Percentiles rank a stretch among this genome's conserved stretches.
These are phyloP conservation scores for Phytophthora brassicae DNA, from an alignment of 352 stramenopile species.

Conservation along the genomic window DNA sequence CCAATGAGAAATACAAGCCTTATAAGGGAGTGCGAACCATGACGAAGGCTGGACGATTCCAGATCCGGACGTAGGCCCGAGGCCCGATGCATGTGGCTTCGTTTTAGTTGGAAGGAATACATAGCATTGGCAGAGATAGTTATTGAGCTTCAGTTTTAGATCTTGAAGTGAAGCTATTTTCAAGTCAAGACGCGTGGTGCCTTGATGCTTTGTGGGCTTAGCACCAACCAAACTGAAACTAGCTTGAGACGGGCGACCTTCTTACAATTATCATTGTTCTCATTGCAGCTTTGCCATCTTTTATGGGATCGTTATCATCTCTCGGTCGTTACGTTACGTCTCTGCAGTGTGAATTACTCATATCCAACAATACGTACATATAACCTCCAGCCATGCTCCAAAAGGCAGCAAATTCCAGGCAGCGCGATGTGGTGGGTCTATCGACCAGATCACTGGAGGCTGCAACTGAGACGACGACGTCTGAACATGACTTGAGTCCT, in stretches of 20 bases:
- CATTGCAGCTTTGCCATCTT: not conserved
- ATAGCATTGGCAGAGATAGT: too few species aligned
- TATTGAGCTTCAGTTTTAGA: too few species aligned
- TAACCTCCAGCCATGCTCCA: conserved; percentile 14
- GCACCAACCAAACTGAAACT: not conserved
- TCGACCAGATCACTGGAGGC: conserved; percentile 7
- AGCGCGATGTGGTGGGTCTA: conserved; percentile 1
- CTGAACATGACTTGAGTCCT: conserved; percentile 24
- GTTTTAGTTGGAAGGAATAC: too few species aligned
- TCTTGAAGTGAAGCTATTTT: too few species aligned
- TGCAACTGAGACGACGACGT: conserved; percentile 14
- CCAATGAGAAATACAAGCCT: conserved; percentile 96
- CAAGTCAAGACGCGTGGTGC: not conserved
- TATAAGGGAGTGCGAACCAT: conserved; percentile 98
- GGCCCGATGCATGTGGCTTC: too few species aligned
- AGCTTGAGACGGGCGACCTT: not conserved
- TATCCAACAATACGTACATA: not conserved
- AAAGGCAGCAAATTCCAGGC: conserved; percentile 9
- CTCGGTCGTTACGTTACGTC: not conserved
- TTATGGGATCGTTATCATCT: not conserved
- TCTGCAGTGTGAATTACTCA: not conserved
- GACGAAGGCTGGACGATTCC: conserved; percentile 94
- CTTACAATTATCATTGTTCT: not conserved
- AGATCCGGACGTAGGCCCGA: conserved; percentile 88
- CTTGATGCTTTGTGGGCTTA: too few species aligned